Percentiles rank a stretch among this genome's conserved stretches.
These are phyloP conservation scores for Micractinium conductrix DNA, from an alignment of 139 green algal genomes.

Conservation along the genomic window DNA sequence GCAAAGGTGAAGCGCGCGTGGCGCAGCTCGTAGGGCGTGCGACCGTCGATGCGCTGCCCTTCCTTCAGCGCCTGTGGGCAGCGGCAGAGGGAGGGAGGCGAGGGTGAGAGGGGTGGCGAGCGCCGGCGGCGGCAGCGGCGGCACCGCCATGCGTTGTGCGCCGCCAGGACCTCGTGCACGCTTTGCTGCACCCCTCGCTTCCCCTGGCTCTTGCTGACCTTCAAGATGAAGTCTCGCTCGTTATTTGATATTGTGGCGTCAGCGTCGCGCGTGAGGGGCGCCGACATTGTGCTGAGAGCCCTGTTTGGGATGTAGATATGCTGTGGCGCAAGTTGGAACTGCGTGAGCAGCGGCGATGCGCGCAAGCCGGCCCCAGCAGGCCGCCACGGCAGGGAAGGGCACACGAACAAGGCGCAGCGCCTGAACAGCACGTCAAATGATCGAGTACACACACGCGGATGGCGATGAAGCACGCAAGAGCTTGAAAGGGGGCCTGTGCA, in stretches of 20 bases:
- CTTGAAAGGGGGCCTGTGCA: too few species aligned
- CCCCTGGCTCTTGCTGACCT: constrained; percentile 29
- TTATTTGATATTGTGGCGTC: constrained; percentile 73
- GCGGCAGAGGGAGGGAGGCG: background rate
- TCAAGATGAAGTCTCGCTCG: constrained; percentile 79
- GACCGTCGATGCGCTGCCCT: constrained; percentile 65
- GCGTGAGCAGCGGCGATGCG: too few species aligned
- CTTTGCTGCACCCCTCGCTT: background rate
- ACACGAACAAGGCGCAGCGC: too few species aligned
- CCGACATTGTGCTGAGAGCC: constrained; percentile 7
- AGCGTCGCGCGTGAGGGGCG: constrained; percentile 46
- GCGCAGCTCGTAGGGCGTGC: constrained; percentile 51
- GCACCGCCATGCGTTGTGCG: background rate
- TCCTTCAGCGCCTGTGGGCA: constrained; percentile 60
- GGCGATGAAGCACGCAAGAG: too few species aligned
- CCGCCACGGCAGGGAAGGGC: too few species aligned
- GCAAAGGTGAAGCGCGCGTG: constrained; percentile 27
- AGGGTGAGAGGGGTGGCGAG: background rate
- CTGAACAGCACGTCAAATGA: too few species aligned
- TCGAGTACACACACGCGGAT: too few species aligned
- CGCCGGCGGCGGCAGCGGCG: background rate
- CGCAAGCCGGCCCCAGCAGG: too few species aligned
- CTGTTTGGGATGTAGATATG: too few species aligned
- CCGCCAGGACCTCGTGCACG: background rate
- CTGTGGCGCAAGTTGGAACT: too few species aligned